phyloP scores from a whole-genome alignment of 305 asterid genomes.

The Fraxinus ornus region DNA sequence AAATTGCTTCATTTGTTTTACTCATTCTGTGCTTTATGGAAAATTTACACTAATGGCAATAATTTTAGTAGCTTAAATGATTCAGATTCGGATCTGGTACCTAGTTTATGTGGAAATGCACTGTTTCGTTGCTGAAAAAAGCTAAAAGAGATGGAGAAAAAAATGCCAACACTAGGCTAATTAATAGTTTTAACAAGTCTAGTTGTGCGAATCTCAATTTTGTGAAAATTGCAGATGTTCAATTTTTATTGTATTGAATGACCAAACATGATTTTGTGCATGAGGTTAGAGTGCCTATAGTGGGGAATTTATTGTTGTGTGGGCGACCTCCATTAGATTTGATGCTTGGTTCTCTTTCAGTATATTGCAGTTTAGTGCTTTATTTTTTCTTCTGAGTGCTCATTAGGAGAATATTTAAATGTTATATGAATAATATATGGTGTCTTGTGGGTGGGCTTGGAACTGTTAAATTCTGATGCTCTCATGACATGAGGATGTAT shows the following conservation, averaged over 20 bases:
- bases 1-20: not conserved
- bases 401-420: conserved; percentile 32
- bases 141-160: not conserved
- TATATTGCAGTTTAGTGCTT: conserved; percentile 20
- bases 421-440: conserved; percentile 9
- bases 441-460: conserved; percentile 15
- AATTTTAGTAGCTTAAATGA: conserved; percentile 20
- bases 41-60: conserved; percentile 12
- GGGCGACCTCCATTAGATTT: conserved; percentile 12
- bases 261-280: not conserved
- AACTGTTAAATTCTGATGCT: conserved; percentile 41
- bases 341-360: conserved; percentile 29
- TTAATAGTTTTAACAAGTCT: not conserved
- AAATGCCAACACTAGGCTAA: not conserved
- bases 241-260: not conserved
- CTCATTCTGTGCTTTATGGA: not conserved
- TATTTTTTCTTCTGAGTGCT: conserved; percentile 28
- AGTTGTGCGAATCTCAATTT: not conserved
- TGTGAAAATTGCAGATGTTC: not conserved
- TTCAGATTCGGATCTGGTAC: conserved; percentile 33
- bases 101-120: not conserved
- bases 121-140: not conserved
- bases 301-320: conserved; percentile 23
- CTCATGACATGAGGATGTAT: conserved; percentile 8
- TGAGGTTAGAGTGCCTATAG: conserved; percentile 18